Evolutionary conservation across 352 stramenopile species (phyloP).

Genomic region (Peronospora destructor): DNA sequence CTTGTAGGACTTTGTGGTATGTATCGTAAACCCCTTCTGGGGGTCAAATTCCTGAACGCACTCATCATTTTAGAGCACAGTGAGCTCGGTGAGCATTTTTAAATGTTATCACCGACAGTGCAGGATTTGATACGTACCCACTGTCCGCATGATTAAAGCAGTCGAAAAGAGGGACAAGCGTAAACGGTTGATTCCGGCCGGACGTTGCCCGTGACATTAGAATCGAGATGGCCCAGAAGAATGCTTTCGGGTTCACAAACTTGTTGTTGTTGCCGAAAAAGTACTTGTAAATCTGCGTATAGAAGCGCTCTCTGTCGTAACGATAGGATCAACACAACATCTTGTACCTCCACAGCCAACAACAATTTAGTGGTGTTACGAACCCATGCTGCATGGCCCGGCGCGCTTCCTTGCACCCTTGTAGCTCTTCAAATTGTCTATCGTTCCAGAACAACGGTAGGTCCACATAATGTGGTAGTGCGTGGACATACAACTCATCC

Average conservation of each 20-base stretch:
- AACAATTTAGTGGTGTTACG: neutral
- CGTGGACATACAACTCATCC: conserved; percentile 52
- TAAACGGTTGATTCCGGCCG: conserved; percentile 64
- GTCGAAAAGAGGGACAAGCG: conserved; percentile 81
- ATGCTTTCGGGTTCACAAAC: conserved; percentile 49
- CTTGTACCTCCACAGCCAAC: neutral
- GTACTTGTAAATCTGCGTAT: conserved; percentile 61
- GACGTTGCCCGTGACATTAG: conserved; percentile 79
- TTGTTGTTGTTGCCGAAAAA: conserved; percentile 53
- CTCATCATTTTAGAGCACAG: conserved; percentile 37
- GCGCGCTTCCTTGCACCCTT: conserved; percentile 51
- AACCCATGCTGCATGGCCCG: conserved; percentile 61
- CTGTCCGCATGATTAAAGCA: conserved; percentile 76
- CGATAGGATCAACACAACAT: conserved; percentile 1
- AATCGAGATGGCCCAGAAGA: conserved; percentile 78
- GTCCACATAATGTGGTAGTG: conserved; percentile 50
- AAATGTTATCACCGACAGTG: neutral
- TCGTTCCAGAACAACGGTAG: conserved; percentile 70
- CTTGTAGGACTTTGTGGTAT: conserved; percentile 49
- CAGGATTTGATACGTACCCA: conserved; percentile 26
- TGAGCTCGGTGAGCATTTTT: neutral
- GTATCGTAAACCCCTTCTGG: conserved; percentile 53
- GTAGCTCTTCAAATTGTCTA: conserved; percentile 47
- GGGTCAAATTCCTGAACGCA: conserved; percentile 56
- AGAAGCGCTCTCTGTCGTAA: conserved; percentile 42